phyloP scores from a whole-genome alignment of 2,329 filamentous ascomycete genomes.

The Xylariaceae sp. region DNA sequence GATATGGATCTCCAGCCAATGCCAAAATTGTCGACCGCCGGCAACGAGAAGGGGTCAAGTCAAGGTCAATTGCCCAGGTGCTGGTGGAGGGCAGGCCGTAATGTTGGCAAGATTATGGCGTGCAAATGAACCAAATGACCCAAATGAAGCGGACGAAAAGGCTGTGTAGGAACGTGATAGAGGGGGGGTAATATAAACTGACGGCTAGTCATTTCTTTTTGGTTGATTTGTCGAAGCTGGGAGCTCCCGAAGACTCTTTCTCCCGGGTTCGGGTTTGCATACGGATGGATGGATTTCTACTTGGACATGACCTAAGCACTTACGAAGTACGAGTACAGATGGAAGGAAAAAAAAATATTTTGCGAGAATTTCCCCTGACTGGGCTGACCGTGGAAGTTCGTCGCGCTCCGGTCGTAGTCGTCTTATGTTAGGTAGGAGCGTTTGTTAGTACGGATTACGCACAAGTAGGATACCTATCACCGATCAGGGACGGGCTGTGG shows the following conservation, averaged over 20 bases:
- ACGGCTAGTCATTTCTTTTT: background rate
- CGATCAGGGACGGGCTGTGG: background rate
- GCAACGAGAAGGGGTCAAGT: no score
- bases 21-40: no score
- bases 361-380: background rate
- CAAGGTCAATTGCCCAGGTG: background rate
- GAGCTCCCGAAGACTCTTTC: background rate
- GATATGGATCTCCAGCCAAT: no score
- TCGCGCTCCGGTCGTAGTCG: background rate
- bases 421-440: background rate
- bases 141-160: background rate
- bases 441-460: background rate
- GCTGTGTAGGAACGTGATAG: background rate
- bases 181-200: background rate
- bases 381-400: background rate
- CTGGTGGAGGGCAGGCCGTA: no score
- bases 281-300: no score
- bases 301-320: no score
- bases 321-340: no score
- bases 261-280: no score
- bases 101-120: no score
- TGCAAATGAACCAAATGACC: background rate
- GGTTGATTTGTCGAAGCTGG: background rate
- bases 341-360: background rate
- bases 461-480: background rate